Conservation (phyloP, 805 yeast species). For the Cyberlindnera euphorbiiphila region DNA sequence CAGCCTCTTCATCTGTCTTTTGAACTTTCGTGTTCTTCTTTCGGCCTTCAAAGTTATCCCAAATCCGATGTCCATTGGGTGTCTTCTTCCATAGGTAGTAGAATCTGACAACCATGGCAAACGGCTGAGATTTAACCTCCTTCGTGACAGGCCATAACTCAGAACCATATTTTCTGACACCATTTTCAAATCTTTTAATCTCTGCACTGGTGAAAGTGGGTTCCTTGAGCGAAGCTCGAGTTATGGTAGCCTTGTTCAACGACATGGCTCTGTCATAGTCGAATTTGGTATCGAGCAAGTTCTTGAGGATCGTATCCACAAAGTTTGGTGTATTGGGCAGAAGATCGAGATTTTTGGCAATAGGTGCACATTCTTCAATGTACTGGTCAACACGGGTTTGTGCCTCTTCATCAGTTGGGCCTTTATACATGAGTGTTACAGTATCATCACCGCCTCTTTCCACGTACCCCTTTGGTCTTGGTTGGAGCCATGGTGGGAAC, state of each 20-base stretch:
- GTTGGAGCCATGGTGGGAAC: conserved; percentile 73
- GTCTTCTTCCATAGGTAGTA: conserved; percentile 94
- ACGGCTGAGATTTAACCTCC: conserved; percentile 68
- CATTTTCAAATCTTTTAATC: conserved; percentile 64
- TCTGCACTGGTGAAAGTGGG: conserved; percentile 73
- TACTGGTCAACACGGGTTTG: conserved; percentile 45
- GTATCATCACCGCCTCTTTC: conserved; percentile 80
- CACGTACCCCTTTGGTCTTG: conserved; percentile 72
- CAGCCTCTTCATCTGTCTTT: conserved; percentile 24
- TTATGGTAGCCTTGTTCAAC: conserved; percentile 41
- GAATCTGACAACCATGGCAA: conserved; percentile 77
- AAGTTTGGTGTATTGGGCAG: conserved; percentile 74
- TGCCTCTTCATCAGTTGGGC: conserved; percentile 31
- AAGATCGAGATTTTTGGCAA: conserved; percentile 54
- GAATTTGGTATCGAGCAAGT: conserved; percentile 49
- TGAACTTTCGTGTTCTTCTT: conserved; percentile 48
- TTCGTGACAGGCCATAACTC: conserved; percentile 72
- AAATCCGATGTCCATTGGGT: conserved; percentile 62
- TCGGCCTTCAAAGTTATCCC: conserved; percentile 81
- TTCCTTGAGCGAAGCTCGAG: conserved; percentile 61
- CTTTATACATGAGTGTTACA: conserved; percentile 63
- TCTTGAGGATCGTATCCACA: conserved; percentile 64
- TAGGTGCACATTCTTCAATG: conserved; percentile 47
- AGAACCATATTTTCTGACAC: conserved; percentile 67
- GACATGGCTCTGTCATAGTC: conserved; percentile 47